Evolutionary conservation across 2,329 filamentous ascomycete species (phyloP).

Genomic region (Sordariomycetes sp.): DNA sequence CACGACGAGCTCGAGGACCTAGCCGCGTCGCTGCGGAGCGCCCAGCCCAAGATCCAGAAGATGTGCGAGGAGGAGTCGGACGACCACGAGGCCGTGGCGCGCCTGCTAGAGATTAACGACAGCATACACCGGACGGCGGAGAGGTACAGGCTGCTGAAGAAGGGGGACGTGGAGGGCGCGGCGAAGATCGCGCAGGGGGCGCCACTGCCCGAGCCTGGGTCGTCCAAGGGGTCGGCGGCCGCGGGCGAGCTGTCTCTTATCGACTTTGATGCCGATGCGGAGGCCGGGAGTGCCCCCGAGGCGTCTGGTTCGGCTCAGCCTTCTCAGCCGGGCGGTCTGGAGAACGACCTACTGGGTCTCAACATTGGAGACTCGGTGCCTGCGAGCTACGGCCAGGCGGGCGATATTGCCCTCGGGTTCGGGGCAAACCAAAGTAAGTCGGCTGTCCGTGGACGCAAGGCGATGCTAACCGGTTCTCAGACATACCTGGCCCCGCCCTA

Average conservation of each 20-base stretch:
- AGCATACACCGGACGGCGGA: constrained; percentile 97
- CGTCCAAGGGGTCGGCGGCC: constrained; percentile 35
- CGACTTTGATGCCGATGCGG: constrained; percentile 64
- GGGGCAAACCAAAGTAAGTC: constrained; percentile 56
- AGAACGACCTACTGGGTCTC: constrained; percentile 84
- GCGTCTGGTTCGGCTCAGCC: constrained; percentile 32
- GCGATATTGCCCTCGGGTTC: constrained; percentile 75
- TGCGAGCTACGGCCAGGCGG: constrained; percentile 57
- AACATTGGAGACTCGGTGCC: constrained; percentile 57
- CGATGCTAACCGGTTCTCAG: constrained; percentile 21
- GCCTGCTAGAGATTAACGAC: constrained; percentile 94
- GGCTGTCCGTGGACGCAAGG: neutral
- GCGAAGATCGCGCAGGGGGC: constrained; percentile 76
- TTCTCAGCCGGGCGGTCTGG: constrained; percentile 54
- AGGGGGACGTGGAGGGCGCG: constrained; percentile 79
- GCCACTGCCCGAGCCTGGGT: constrained; percentile 20
- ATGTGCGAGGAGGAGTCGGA: constrained; percentile 99
- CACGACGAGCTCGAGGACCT: constrained; percentile 71
- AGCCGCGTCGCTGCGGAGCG: constrained; percentile 77
- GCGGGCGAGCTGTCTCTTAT: constrained; percentile 78
- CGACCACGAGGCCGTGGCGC: constrained; percentile 89
- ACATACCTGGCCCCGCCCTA: constrained; percentile 53
- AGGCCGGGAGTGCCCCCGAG: constrained; percentile 32
- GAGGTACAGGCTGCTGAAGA: constrained; percentile 90
- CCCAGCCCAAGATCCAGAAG: constrained; percentile 96